Conservation (phyloP, 768 basidiomycete genomes). For the Trichaptum fuscoviolaceum region DNA sequence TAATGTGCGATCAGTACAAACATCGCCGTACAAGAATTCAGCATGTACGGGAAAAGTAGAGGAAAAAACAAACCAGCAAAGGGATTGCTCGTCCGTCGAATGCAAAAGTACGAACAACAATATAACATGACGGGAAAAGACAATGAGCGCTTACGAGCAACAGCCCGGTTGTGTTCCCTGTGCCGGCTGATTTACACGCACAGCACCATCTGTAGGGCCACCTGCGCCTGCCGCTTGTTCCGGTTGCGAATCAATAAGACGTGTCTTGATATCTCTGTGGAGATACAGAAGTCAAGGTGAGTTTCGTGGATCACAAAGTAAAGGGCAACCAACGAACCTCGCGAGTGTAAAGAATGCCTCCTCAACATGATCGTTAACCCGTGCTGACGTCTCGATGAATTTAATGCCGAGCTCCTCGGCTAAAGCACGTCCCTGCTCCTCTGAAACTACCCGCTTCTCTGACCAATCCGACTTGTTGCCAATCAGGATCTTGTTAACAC, state of each 20-base stretch:
- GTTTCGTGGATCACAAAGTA: not conserved
- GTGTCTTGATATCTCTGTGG: slow-evolving; percentile 90
- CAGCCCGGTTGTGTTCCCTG: slow-evolving; percentile 30
- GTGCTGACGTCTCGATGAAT: slow-evolving; percentile 98
- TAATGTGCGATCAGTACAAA: not conserved
- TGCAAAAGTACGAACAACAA: not conserved
- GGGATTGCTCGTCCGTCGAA: not conserved
- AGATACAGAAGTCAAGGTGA: slow-evolving; percentile 4
- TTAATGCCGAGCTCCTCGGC: slow-evolving; percentile 92
- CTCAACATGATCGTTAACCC: slow-evolving; percentile 96
- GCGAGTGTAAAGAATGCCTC: slow-evolving; percentile 98
- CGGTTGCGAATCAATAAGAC: slow-evolving; percentile 91
- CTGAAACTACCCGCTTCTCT: slow-evolving; percentile 89
- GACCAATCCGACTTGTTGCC: slow-evolving; percentile 99
- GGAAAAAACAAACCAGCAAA: not conserved
- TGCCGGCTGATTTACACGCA: slow-evolving; percentile 58
- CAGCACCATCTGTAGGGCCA: slow-evolving; percentile 46
- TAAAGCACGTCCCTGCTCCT: slow-evolving; percentile 87
- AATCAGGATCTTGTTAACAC: slow-evolving; percentile 98
- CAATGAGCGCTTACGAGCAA: slow-evolving; percentile 39
- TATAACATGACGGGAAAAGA: not conserved
- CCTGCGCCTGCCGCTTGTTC: slow-evolving; percentile 41
- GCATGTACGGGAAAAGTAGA: not conserved
- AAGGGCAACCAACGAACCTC: slow-evolving; percentile 53
- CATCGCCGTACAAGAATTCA: not conserved